Evolutionary conservation across 805 yeast genomes (phyloP), one percentile per base, ranked within the genome.

Genomic region (Middelhovenomyces tepae): DNA sequence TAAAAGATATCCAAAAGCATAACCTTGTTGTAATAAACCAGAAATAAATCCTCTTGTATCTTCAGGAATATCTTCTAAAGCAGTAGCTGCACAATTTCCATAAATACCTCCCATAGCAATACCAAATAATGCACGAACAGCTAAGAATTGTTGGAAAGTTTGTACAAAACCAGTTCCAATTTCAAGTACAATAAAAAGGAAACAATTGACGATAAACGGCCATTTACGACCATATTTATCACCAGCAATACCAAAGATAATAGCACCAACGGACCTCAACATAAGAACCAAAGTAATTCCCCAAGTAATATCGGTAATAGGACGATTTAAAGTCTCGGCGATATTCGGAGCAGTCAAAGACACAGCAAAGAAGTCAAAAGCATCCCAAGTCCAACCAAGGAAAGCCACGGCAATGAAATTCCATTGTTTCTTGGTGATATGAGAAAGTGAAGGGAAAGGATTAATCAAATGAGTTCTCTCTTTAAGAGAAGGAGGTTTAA

Each of bases 21-120:
- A 84, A 40, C 94, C 94, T 53, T 82, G 80, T 56, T 83, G 94
- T 51, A 84, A 71, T 26, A 81, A 54, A 31, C 86, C 86, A 11
- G 78, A 70, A 17, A 79, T 51, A 28, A 75, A 56, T 24, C 81
- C 79, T 46, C 80, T 65, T 9, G 83, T 73, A 18, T 56, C 60
- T 2, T 51, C 51, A 1, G 84, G 84, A 31, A 74, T 65, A 46
- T 77, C 80, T 43, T 76, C 82, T 20, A 79, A 62, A 5, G 85
- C 75, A 4, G 77, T 72, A 7, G 80, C 78, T 16, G 78, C 69
- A 22, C 76, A 70, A 37, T 73, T 69, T 22, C 82, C 83, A 48
- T 67, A 78, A 34, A 75, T 58, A 33, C 84, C 85, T 26, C 85
- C 86, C 82, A 78, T 75, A 29, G 75, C 71, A 32, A 76, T 58